A percentile compares a stretch with the other conserved stretches of the same genome.
Evolutionary conservation across 163 green algal species (phyloP).

Genomic region (Coccomyxa subellipsoidea): DNA sequence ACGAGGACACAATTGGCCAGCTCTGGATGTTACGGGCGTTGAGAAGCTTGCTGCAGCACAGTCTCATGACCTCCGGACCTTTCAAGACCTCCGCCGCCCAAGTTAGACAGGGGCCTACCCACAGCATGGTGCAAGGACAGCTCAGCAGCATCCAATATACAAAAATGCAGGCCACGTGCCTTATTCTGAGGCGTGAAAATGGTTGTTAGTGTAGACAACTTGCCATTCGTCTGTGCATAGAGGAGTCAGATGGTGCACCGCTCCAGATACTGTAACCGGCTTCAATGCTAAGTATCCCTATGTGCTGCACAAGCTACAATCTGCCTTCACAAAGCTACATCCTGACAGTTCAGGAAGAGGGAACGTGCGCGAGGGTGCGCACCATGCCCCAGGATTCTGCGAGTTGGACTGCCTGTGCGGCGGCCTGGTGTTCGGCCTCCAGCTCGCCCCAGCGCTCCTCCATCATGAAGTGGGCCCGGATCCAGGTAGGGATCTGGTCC

Average conservation of each 20-base stretch:
- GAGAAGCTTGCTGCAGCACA: not conserved
- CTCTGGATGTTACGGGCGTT: not conserved
- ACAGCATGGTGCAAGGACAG: too few species aligned
- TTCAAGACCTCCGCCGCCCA: not conserved
- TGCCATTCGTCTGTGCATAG: too few species aligned
- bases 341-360: not conserved
- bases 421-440: not conserved
- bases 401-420: not conserved
- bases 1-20: too few species aligned
- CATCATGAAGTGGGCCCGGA: not conserved
- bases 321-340: not conserved
- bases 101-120: too few species aligned
- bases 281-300: too few species aligned
- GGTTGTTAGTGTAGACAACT: not conserved
- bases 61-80: not conserved
- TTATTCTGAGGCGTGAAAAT: not conserved
- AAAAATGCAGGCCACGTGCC: not conserved
- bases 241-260: too few species aligned
- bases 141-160: not conserved
- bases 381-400: not conserved
- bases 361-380: not conserved
- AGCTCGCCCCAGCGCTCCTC: constrained; percentile 9
- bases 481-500: not conserved
- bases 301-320: too few species aligned
- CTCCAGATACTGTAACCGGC: too few species aligned